These are phyloP conservation scores for Penicillium parvum DNA, from an alignment of 495 filamentous ascomycete species.

Conservation along the genomic window DNA sequence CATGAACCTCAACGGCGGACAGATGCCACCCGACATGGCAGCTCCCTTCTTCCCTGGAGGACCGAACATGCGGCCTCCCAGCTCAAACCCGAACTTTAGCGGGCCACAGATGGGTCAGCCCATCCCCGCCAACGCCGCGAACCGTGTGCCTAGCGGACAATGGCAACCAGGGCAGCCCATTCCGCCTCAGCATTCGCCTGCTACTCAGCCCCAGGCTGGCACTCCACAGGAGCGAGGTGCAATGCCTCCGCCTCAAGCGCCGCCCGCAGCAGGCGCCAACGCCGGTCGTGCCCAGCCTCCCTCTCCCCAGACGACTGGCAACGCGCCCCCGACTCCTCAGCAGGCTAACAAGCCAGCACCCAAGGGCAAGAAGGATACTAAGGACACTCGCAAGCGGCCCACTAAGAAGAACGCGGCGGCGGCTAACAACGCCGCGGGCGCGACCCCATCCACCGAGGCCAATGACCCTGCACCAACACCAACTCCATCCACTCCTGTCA, in stretches of 20 bases:
- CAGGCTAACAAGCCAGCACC: conserved; percentile 72
- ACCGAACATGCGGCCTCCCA: conserved; percentile 82
- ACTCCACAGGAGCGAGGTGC: conserved; percentile 69
- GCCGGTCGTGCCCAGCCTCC: conserved; percentile 64
- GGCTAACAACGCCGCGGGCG: conserved; percentile 51
- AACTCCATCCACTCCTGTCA: conserved; percentile 80
- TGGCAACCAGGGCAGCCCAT: conserved; percentile 61
- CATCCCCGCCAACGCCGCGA: conserved; percentile 45
- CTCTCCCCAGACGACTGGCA: conserved; percentile 69
- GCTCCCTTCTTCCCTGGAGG: conserved; percentile 57
- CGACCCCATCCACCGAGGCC: conserved; percentile 70
- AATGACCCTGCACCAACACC: conserved; percentile 67
- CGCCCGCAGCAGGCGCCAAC: conserved; percentile 55
- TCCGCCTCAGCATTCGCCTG: conserved; percentile 52
- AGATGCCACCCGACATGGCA: conserved; percentile 65
- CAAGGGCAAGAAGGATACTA: conserved; percentile 74
- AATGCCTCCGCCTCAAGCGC: conserved; percentile 90
- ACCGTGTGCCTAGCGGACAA: conserved; percentile 46
- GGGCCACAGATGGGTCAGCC: conserved; percentile 61
- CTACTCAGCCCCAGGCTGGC: conserved; percentile 54
- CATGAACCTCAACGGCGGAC: conserved; percentile 66
- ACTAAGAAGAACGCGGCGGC: conserved; percentile 66
- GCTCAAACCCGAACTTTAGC: conserved; percentile 74
- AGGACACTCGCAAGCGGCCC: conserved; percentile 50
- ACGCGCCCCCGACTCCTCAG: conserved; percentile 84